phyloP scores from a whole-genome alignment of 352 stramenopile species.

The Globisporangium sylvaticum region DNA sequence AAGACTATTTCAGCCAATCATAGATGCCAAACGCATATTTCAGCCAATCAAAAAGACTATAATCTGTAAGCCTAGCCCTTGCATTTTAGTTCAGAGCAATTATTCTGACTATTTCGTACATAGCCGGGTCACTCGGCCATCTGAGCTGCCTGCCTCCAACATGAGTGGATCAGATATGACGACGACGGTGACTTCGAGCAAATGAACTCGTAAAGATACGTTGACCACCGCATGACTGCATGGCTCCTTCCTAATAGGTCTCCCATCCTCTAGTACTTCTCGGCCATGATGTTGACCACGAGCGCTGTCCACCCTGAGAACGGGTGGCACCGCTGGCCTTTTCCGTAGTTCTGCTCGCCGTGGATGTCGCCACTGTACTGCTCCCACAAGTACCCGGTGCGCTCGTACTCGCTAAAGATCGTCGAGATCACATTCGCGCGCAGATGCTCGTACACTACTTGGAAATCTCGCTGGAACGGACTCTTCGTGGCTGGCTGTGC shows the following conservation, averaged over 20 bases:
- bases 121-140: too few relatives aligned
- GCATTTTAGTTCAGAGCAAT: too few relatives aligned
- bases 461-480: slow-evolving; percentile 43
- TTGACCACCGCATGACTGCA: too few relatives aligned
- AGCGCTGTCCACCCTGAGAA: slow-evolving; percentile 94
- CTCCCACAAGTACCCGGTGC: slow-evolving; percentile 91
- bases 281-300: slow-evolving; percentile 91
- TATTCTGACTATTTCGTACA: not conserved
- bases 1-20: too few relatives aligned
- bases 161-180: not conserved
- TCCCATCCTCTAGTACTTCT: slow-evolving; percentile 67
- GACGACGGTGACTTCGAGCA: too few relatives aligned
- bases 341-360: slow-evolving; percentile 43
- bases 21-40: not conserved
- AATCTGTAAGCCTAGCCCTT: too few relatives aligned
- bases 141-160: too few relatives aligned
- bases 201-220: too few relatives aligned
- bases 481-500: slow-evolving; percentile 30
- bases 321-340: slow-evolving; percentile 87
- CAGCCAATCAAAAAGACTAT: not conserved
- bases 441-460: slow-evolving; percentile 40
- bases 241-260: not conserved
- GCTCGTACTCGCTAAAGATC: slow-evolving; percentile 77
- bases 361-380: slow-evolving; percentile 88
- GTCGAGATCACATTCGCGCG: slow-evolving; percentile 60